A percentile compares a stretch with the other conserved stretches of the same genome.
Evolutionary conservation across 108 stramenopile genomes (phyloP).

Genomic region (Cylindrotheca closterium): DNA sequence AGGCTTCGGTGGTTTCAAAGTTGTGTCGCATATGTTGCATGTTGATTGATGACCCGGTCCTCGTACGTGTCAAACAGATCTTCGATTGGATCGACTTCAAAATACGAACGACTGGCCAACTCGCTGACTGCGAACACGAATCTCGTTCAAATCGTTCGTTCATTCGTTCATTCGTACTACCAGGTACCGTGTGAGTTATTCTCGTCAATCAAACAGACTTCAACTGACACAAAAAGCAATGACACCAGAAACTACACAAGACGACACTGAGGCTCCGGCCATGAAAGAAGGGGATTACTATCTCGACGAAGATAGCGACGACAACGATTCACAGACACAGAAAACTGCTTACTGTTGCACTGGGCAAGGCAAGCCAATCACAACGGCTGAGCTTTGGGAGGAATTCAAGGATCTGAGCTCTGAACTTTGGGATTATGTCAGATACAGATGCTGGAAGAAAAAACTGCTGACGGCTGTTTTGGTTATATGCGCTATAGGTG

Average conservation of each 20-base stretch:
- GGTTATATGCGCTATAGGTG: slow-evolving; percentile 2
- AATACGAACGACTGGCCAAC: too few species aligned
- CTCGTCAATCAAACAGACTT: too few species aligned
- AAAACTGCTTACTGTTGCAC: neutral
- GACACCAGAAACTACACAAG: neutral
- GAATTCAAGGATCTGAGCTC: slow-evolving; percentile 13
- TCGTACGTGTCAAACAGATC: too few species aligned
- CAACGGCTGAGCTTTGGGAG: slow-evolving; percentile 1
- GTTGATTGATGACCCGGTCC: too few species aligned
- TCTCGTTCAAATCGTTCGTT: too few species aligned
- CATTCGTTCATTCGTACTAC: too few species aligned
- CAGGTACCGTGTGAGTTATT: too few species aligned
- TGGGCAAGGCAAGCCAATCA: neutral
- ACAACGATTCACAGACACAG: neutral
- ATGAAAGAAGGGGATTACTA: neutral
- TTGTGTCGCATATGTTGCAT: too few species aligned
- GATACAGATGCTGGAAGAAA: slow-evolving; percentile 36
- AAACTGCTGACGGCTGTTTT: slow-evolving; percentile 31
- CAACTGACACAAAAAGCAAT: neutral
- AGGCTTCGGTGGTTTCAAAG: too few species aligned
- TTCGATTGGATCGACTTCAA: too few species aligned
- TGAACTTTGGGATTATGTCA: slow-evolving; percentile 25
- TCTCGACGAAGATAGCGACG: neutral
- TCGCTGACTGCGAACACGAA: too few species aligned
- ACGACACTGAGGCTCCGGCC: neutral